Base-by-base conservation (phyloP, 495 filamentous ascomycete genomes). In the Thermothielavioides terrestris region DNA sequence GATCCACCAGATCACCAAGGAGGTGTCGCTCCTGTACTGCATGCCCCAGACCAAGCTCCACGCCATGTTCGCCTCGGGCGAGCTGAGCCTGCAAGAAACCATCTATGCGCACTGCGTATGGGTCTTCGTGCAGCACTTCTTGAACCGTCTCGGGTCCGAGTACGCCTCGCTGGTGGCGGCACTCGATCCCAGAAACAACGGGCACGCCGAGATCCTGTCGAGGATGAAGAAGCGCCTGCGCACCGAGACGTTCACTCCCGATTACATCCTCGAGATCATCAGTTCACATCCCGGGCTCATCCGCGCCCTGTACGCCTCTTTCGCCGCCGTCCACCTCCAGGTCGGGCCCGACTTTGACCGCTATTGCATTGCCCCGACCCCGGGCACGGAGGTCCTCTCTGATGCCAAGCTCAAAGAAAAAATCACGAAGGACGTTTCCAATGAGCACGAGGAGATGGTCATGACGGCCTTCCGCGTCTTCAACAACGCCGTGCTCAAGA, bases 1-100 rank as follows among this genome's bases (percentile, higher is more conserved):
- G 8, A 95, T 98, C 55, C 89, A 96, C 73, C 94, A 98, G 69
- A 95, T 98, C 70, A 94, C 94, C 75, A 96, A 97, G 77, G 92
- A 98, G 67, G 82, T 94, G 39, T 96, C 90, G 10, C 80, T 98
- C 36, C 75, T 98, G 30, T 98, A 96, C 80, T 98, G 92, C 72
- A 85, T 98, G 56, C 92, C 92, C 6, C 92, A 95, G 67, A 97
- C 94, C 73, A 87, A 89, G 63, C 86, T 97, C 65, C 89, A 95
- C 63, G 69, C 74, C 39, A 79, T 95, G 62, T 98, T 98, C 67
- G 84, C 86, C 28, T 80, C 77, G n/a, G 94, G 91, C 15, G 75
- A 82, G 48, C 76, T 98, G 49, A 95, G 89, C 65, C 75, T 98
- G 61, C 92, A 98, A 65, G 92, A 98, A 71, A 89, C 94, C 6